phyloP scores from a whole-genome alignment of 2,329 filamentous ascomycete genomes.

The Ophiocordyceps camponoti-leonardi region DNA sequence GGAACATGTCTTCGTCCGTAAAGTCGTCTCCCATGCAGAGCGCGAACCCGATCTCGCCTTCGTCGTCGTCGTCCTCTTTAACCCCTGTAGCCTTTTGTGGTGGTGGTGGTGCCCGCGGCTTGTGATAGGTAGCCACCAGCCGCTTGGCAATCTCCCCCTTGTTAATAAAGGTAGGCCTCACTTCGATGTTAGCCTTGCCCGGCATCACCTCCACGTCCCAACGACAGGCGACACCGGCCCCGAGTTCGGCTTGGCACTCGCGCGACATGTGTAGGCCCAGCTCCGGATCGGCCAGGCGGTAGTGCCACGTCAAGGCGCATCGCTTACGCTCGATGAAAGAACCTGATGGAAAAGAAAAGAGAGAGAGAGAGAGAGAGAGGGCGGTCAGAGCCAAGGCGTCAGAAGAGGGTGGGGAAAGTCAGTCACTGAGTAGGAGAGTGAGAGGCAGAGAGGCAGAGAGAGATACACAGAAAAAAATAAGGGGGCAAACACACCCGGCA shows the following conservation, averaged over 20 bases:
- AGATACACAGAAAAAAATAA: rapidly evolving
- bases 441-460: too few species aligned
- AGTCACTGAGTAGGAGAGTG: too few species aligned
- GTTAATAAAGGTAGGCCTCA: conserved; percentile 93
- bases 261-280: conserved; percentile 64
- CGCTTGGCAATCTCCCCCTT: conserved; percentile 90
- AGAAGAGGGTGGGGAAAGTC: not conserved
- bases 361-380: too few species aligned
- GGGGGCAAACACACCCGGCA: conserved; percentile 43
- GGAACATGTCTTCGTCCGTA: conserved; percentile 96
- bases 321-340: conserved; percentile 91
- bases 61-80: conserved; percentile 19
- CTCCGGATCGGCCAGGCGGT: conserved; percentile 77
- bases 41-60: conserved; percentile 59
- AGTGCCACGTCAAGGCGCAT: conserved; percentile 93
- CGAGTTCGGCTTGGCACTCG: conserved; percentile 68
- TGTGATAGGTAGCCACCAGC: conserved; percentile 57
- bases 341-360: conserved; percentile 25
- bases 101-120: conserved; percentile 24
- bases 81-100: too few species aligned
- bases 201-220: conserved; percentile 95
- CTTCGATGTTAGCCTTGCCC: conserved; percentile 92
- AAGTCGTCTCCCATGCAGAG: conserved; percentile 90
- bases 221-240: conserved; percentile 54
- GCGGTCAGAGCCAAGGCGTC: not conserved